Base-by-base conservation (phyloP, 106 monocot species). In the Chionographis japonica region DNA sequence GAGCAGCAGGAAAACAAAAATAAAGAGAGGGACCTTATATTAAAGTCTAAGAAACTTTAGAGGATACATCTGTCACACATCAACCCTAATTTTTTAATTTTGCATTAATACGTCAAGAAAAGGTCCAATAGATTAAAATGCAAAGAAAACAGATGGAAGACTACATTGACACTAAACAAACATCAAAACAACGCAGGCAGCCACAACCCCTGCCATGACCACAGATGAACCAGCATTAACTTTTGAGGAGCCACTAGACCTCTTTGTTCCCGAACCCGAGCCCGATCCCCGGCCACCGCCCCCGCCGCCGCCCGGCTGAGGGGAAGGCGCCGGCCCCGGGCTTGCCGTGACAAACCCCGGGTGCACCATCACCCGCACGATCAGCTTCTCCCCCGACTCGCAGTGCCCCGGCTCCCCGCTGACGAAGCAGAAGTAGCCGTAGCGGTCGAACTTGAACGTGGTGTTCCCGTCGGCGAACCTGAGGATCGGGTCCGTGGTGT, bases 351-450 rank as follows among this genome's bases (percentile, higher is more conserved):
- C 3, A 18, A 38, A 0, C 14, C 11, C 60, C 2, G 75, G 66
- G 67, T 89, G 85, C 64, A 81, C 88, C 85, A 89, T 89, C 49
- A 89, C 88, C 0, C 88, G 79, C 2, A 89, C 37, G 52, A 79
- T 75, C 38, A 85, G 67, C 80, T 70, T 85, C 79, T 89, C 75
- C 2, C 85, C 89, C 4, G 82, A 18, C 38, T 64, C 14, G 71
- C 89, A 89, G 74, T 89, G 84, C 2, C 64, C 76, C 2, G 66
- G 69, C 61, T 69, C 43, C 4, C 85, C 89, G 46, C 77, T 85
- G 61, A 85, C 74, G 77, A 89, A 89, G 78, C 79, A 89, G 78
- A 82, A 89, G 79, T 68, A 77, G 39, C 89, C 89, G 39, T 79
- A 37, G 58, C 79, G 81, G 73, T 79, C 55, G 67, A 89, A 85